A percentile compares a stretch with the other conserved stretches of the same genome.
phyloP scores from a whole-genome alignment of 2,329 filamentous ascomycete genomes.

The Rhinocladiella similis region DNA sequence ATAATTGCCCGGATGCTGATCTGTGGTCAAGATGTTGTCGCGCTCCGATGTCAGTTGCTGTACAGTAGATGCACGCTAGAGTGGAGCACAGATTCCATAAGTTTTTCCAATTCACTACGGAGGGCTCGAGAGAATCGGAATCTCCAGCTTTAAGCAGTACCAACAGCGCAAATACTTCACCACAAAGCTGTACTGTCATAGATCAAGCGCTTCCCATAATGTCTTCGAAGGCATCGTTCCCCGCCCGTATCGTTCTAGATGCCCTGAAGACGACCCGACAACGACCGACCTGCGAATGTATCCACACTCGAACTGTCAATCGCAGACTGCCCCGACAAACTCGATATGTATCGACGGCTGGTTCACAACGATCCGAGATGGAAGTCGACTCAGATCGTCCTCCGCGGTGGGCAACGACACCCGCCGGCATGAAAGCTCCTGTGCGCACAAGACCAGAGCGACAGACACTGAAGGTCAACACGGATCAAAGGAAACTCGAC shows the following conservation, averaged over 20 bases:
- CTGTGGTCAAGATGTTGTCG: background rate
- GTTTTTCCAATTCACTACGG: background rate
- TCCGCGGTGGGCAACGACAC: constrained; percentile 72
- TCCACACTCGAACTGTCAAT: constrained; percentile 12
- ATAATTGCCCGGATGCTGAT: too few relatives aligned
- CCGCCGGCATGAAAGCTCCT: constrained; percentile 67
- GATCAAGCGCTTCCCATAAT: constrained; percentile 1
- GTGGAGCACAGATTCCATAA: background rate
- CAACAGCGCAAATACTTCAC: too few relatives aligned
- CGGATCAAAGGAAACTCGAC: constrained; percentile 71
- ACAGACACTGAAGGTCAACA: constrained; percentile 66
- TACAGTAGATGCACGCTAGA: background rate
- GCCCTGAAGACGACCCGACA: constrained; percentile 15
- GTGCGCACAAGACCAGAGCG: constrained; percentile 44
- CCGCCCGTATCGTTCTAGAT: constrained; percentile 20
- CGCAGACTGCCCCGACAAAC: constrained; percentile 14
- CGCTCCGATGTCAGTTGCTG: background rate
- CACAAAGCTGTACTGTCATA: background rate
- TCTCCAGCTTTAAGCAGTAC: too few relatives aligned
- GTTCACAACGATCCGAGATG: constrained; percentile 21
- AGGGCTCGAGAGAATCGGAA: too few relatives aligned
- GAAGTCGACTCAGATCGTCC: constrained; percentile 16
- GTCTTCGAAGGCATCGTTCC: constrained; percentile 8
- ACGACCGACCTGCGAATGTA: constrained; percentile 21
- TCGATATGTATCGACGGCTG: constrained; percentile 24